Base-by-base conservation (phyloP, 169 alveolate genomes). In the Theileria equi region DNA sequence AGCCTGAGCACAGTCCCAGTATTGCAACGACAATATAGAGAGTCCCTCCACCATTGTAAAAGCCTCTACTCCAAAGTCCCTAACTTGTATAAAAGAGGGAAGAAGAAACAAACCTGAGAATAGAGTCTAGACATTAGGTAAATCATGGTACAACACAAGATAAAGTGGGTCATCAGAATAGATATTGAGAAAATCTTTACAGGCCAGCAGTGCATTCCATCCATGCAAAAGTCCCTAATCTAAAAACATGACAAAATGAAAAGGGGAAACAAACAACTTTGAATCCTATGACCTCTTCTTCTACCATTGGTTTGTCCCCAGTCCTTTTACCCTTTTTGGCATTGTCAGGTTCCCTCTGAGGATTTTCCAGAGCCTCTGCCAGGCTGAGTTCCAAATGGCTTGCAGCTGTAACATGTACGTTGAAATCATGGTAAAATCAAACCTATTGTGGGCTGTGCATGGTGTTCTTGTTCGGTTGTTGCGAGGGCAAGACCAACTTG, bases 171-270 rank as follows among this genome's bases (percentile, higher is more conserved):
- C 29, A 58, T 53, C 35, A 52, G 1, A 53, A 64, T 55, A n/a
- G 80, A 41, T 23, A 74, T 28, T 21, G 80, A 10, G 58, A 74
- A 74, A 44, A 65, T 80, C 41, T 52, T 17, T 40, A 74, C 16
- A 16, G 84, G 84, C 84, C 84, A 74, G 64, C 84, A 74, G 64
- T 54, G 72, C 55, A 63, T 10, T 8, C 77, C 71, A 17, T 74
- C 71, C 40, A 74, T 35, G 53, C 84, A 74, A 34, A 74, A 74
- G 19, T 65, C 72, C 36, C 54, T 19, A 2, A 74, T 65, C 84
- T 74, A 55, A 17, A 3, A 17, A 13, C 55, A n/a, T 5, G 57
- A 23, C 34, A 32, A 25, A 10, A 0, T 10, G 5, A 8, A 11
- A n/a, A 3, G 5, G 40, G 17, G 16, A 11, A n/a, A 21, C 79